A percentile compares a stretch with the other conserved stretches of the same genome.
Conservation (phyloP, 139 green algal genomes). For the Chlamydomonas applanata region DNA sequence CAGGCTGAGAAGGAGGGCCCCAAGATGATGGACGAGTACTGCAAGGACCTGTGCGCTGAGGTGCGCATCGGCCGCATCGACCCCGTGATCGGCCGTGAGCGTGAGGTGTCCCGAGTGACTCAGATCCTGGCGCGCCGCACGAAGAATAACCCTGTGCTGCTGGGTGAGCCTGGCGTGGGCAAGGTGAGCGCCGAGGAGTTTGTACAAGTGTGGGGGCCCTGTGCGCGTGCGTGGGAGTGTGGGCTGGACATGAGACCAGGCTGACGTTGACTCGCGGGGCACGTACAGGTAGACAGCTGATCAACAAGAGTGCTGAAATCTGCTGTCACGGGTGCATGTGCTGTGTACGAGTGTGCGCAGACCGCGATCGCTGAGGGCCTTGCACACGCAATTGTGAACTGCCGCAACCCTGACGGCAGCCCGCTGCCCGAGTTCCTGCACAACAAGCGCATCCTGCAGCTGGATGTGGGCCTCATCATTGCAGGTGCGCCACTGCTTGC, state of each 20-base stretch:
- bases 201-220: no score
- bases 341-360: slow-evolving; percentile 65
- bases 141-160: slow-evolving; percentile 98
- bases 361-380: slow-evolving; percentile 92
- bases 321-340: background rate
- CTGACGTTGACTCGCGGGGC: no score
- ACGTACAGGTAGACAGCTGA: no score
- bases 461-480: slow-evolving; percentile 92
- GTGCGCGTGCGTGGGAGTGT: background rate
- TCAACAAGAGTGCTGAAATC: no score
- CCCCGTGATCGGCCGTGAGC: slow-evolving; percentile 77
- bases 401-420: slow-evolving; percentile 48
- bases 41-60: slow-evolving; percentile 81
- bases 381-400: slow-evolving; percentile 76
- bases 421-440: slow-evolving; percentile 84
- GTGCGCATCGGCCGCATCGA: slow-evolving; percentile 77
- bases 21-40: slow-evolving; percentile 83
- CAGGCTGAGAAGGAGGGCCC: slow-evolving; percentile 37
- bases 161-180: slow-evolving; percentile 85
- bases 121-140: slow-evolving; percentile 89
- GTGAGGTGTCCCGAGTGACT: slow-evolving; percentile 83
- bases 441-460: slow-evolving; percentile 86
- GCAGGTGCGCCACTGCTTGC: slow-evolving; percentile 45
- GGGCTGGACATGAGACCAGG: no score
- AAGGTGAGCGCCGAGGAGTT: slow-evolving; percentile 17